Evolutionary conservation across 257 asterid genomes (phyloP), one percentile per base, ranked within the genome.

Genomic region (Ilex asprella): DNA sequence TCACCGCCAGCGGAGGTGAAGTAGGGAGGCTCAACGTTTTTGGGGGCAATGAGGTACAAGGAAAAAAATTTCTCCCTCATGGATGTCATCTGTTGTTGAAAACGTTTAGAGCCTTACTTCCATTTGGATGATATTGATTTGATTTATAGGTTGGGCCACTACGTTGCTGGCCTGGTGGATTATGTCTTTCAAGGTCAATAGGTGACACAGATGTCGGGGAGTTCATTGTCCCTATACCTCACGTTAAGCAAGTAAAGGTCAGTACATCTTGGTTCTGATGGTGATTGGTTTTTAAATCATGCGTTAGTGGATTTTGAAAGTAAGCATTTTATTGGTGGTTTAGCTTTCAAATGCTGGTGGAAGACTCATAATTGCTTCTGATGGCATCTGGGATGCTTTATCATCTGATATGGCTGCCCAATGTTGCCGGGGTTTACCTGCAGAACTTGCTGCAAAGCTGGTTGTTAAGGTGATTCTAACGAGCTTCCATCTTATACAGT

Each of bases 111-210:
- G 8, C 5, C 41, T 35, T 35, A 3, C 41, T 27, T 16, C 67
- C 51, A 56, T 56, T 13, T 39, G 29, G 32, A 30, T 61, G 50
- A 66, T 57, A 47, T 27, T 29, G 32, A 63, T 70, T 53, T 73
- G 66, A 62, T 59, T 16, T 79, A 43, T 73, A 92, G 99, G 96
- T 92, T 78, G 99, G 99, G 66, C 99, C 99, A 8, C 70, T 92
- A 58, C 99, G 99, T 49, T 92, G 99, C 79, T 92, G 99, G 99
- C 97, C 99, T 32, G 97, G 97, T 69, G 99, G 97, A 39, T 80
- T 92, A 73, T 92, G 99, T 64, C 96, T 92, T 74, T 92, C 99
- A 31, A 85, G 99, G 80, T 92, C 99, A 29, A 92, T 92, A 43
- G 99, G 99, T 62, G 99, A 92, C 66, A 86, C 96, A 12, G 99